A percentile compares a stretch with the other conserved stretches of the same genome.
phyloP scores from a whole-genome alignment of 257 asterid species.

The Lycium ferocissimum region DNA sequence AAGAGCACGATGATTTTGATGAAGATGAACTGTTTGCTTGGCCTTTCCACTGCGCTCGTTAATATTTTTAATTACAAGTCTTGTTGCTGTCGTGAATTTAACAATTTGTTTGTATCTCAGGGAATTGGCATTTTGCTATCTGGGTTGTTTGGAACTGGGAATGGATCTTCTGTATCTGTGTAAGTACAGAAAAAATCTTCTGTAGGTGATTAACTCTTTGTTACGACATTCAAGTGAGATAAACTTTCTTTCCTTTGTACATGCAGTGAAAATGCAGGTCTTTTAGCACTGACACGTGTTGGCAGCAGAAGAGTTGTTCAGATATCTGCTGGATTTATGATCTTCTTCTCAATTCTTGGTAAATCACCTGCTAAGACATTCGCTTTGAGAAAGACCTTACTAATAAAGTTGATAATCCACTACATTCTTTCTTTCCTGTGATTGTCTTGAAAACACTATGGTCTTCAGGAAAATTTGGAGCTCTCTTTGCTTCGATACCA shows the following conservation, averaged over 20 bases:
- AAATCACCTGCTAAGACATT: conserved; percentile 21
- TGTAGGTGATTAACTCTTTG: background rate
- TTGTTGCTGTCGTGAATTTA: background rate
- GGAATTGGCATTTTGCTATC: conserved; percentile 83
- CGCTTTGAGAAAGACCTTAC: background rate
- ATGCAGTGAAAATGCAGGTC: conserved; percentile 88
- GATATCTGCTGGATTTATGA: conserved; percentile 95
- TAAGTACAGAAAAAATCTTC: conserved; percentile 43
- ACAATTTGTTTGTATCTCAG: conserved; percentile 45
- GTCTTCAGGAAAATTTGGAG: conserved; percentile 85
- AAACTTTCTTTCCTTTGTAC: conserved; percentile 21
- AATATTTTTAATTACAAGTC: background rate
- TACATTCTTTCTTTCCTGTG: background rate
- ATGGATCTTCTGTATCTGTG: conserved; percentile 92
- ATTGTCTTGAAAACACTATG: conserved; percentile 5
- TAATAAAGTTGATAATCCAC: background rate
- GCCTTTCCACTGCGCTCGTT: background rate
- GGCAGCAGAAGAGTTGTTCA: conserved; percentile 96
- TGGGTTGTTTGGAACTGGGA: conserved; percentile 82
- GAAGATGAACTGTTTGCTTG: background rate
- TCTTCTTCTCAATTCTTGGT: conserved; percentile 94
- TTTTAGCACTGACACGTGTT: conserved; percentile 87
- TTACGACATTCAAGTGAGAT: background rate
- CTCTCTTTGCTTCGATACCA: conserved; percentile 93
- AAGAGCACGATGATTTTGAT: background rate